These are phyloP conservation scores for Globisporangium cystogenes DNA, from an alignment of 352 stramenopile genomes.

Conservation along the genomic window DNA sequence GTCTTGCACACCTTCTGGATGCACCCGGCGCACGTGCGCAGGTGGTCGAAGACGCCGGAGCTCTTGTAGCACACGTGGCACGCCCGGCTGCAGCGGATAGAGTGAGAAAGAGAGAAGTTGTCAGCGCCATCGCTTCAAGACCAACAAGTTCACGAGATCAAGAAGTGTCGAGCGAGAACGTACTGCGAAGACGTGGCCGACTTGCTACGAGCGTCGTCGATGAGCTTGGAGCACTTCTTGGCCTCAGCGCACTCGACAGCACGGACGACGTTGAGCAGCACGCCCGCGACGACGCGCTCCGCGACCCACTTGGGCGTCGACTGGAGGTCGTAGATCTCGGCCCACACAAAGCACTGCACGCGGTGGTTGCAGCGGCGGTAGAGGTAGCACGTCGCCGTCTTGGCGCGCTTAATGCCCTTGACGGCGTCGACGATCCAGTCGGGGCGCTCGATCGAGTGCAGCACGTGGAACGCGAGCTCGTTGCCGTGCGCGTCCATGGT, in stretches of 20 bases:
- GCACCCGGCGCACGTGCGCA: conserved; percentile 19
- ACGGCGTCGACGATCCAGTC: conserved; percentile 36
- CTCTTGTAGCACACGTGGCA: conserved; percentile 6
- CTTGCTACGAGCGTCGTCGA: neutral
- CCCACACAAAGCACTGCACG: conserved; percentile 36
- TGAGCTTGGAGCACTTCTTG: conserved; percentile 6
- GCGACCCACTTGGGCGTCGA: conserved; percentile 3
- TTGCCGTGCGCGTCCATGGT: conserved; percentile 39
- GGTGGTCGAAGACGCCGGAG: conserved; percentile 3
- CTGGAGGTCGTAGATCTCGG: conserved; percentile 17
- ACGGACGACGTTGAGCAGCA: conserved; percentile 11
- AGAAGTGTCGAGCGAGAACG: too few species aligned
- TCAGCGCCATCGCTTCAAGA: conserved; percentile 17
- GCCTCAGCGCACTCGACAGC: conserved; percentile 12
- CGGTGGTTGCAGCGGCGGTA: conserved; percentile 24
- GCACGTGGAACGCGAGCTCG: conserved; percentile 39
- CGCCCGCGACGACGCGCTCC: conserved; percentile 16
- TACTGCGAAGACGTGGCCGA: too few species aligned
- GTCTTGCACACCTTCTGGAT: conserved; percentile 33
- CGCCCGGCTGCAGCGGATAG: conserved; percentile 3
- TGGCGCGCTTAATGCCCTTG: conserved; percentile 40
- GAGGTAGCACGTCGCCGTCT: conserved; percentile 42
- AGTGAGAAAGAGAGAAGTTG: neutral
- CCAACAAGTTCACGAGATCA: too few species aligned
- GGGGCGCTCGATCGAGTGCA: conserved; percentile 52